Percentiles rank a stretch among this genome's conserved stretches.
phyloP scores from a whole-genome alignment of 2,329 filamentous ascomycete species.

The Calonectria ilicicola region DNA sequence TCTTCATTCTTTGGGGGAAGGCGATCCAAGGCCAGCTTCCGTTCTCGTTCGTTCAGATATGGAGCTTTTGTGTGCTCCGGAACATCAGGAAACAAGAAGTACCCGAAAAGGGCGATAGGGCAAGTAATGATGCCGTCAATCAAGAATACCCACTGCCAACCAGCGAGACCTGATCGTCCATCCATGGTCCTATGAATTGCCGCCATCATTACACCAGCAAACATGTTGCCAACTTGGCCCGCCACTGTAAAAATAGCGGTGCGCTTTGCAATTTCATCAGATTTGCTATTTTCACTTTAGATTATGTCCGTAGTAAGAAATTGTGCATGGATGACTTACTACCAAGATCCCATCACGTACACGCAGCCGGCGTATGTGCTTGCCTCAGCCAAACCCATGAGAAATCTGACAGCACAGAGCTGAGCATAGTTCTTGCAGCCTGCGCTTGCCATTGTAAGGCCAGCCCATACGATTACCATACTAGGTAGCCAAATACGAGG shows the following conservation, averaged over 20 bases:
- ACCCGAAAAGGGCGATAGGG: slow-evolving; percentile 38
- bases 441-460: slow-evolving; percentile 60
- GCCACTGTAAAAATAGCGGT: slow-evolving; percentile 69
- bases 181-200: slow-evolving; percentile 49
- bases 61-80: slow-evolving; percentile 51
- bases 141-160: slow-evolving; percentile 62
- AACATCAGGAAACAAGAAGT: slow-evolving; percentile 37
- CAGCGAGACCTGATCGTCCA: slow-evolving; percentile 53
- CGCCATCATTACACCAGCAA: slow-evolving; percentile 68
- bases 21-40: slow-evolving; percentile 45
- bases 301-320: neutral
- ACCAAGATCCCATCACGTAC: slow-evolving; percentile 61
- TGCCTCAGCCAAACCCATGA: slow-evolving; percentile 43
- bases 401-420: slow-evolving; percentile 44
- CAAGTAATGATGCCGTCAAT: slow-evolving; percentile 41
- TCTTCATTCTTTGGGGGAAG: slow-evolving; percentile 48
- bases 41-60: slow-evolving; percentile 50
- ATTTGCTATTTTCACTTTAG: slow-evolving; percentile 42
- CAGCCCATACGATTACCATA: slow-evolving; percentile 71
- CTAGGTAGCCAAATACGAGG: slow-evolving; percentile 69
- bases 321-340: slow-evolving; percentile 37
- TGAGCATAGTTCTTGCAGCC: slow-evolving; percentile 45
- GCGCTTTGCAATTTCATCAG: slow-evolving; percentile 68
- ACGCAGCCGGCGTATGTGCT: slow-evolving; percentile 47
- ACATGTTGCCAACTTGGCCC: slow-evolving; percentile 68